A percentile compares a stretch with the other conserved stretches of the same genome.
These are phyloP conservation scores for Chlamydomonas urium DNA, from an alignment of 139 green algal species.

Conservation along the genomic window DNA sequence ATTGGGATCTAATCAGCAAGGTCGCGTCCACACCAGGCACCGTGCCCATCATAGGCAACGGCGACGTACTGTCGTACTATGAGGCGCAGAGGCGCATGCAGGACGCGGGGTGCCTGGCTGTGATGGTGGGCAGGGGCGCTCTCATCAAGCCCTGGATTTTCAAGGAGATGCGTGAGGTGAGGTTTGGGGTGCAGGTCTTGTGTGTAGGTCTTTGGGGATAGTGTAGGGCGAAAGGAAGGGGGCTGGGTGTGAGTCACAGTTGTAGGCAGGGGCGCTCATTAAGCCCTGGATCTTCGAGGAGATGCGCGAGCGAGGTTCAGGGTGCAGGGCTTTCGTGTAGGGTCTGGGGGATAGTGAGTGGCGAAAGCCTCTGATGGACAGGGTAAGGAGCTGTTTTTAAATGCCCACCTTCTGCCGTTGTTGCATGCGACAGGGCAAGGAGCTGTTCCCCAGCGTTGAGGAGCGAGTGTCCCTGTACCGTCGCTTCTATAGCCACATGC, in stretches of 20 bases:
- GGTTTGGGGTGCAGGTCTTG: too few species aligned
- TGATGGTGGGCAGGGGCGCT: conserved; percentile 90
- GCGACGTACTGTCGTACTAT: conserved; percentile 77
- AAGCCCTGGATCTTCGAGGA: conserved; percentile 96
- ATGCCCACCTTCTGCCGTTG: neutral
- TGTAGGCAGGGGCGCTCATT: conserved; percentile 90
- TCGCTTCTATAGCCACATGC: conserved; percentile 51
- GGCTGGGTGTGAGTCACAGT: too few species aligned
- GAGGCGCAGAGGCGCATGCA: conserved; percentile 42
- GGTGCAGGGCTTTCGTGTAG: too few species aligned
- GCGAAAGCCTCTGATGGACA: too few species aligned
- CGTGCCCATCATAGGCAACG: conserved; percentile 87
- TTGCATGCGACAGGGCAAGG: conserved; percentile 2
- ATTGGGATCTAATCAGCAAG: conserved; percentile 65
- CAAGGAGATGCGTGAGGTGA: conserved; percentile 33
- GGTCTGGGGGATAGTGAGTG: too few species aligned
- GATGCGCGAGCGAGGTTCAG: neutral
- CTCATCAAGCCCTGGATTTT: conserved; percentile 99
- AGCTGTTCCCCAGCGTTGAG: conserved; percentile 45
- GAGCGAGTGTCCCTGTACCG: conserved; percentile 82
- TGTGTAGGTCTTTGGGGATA: too few species aligned
- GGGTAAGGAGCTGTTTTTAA: neutral
- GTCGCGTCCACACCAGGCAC: neutral
- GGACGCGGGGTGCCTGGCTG: conserved; percentile 28
- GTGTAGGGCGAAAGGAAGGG: too few species aligned